Evolutionary conservation across 2,329 filamentous ascomycete genomes (phyloP).

Genomic region (Furcasterigmium furcatum): DNA sequence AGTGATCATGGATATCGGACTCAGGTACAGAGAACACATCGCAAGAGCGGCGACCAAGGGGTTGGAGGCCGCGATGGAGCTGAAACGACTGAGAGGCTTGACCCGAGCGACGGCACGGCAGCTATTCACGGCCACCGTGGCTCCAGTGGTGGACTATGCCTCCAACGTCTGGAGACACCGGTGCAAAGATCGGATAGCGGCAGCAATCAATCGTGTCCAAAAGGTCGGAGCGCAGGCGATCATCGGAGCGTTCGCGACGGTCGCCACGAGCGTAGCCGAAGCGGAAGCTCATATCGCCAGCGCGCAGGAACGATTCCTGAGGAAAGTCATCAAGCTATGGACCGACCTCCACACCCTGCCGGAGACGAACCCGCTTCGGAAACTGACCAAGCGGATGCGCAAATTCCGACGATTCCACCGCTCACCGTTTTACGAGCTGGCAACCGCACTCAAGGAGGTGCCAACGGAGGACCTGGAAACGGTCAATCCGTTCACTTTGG

Average conservation of each 20-base stretch:
- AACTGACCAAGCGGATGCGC: neutral
- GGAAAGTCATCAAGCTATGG: neutral
- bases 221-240: constrained; percentile 5
- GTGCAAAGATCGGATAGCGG: neutral
- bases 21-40: constrained; percentile 9
- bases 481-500: constrained; percentile 9
- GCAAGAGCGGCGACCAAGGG: constrained; percentile 11
- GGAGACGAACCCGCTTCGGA: neutral
- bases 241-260: neutral
- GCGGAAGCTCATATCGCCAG: constrained; percentile 5
- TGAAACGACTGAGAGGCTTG: constrained; percentile 8
- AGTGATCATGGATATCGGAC: constrained; percentile 15
- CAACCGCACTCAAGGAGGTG: constrained; percentile 13
- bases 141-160: neutral
- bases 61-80: constrained; percentile 6
- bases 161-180: constrained; percentile 1
- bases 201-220: constrained; percentile 2
- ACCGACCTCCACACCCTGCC: too few relatives aligned
- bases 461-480: constrained; percentile 6
- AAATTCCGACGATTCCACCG: neutral
- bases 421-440: neutral
- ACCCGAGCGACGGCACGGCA: constrained; percentile 5
- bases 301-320: neutral
- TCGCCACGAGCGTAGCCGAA: neutral
- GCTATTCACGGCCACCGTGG: neutral